These are phyloP conservation scores for Solanum lycopersicoides DNA, from an alignment of 257 asterid species.

Conservation along the genomic window DNA sequence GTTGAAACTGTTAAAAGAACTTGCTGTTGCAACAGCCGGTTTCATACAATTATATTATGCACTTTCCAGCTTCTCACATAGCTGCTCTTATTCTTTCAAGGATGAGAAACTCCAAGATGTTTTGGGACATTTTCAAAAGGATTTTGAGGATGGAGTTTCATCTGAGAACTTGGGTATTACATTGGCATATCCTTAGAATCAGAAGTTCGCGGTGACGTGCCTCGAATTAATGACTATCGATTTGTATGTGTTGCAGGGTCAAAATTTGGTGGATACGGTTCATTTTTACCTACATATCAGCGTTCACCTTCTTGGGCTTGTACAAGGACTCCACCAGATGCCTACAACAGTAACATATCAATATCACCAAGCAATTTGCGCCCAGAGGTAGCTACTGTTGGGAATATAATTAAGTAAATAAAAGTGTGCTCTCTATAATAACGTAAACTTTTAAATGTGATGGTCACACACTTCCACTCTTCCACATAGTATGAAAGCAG, in stretches of 20 bases:
- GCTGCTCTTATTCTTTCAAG: constrained; percentile 13
- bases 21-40: not conserved
- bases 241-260: not conserved
- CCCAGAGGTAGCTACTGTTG: not conserved
- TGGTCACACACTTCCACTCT: not conserved
- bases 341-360: not conserved
- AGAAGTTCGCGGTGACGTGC: not conserved
- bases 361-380: not conserved
- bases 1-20: not conserved
- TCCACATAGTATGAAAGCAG: not conserved
- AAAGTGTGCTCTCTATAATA: not conserved
- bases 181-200: constrained; percentile 11
- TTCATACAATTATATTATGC: not conserved
- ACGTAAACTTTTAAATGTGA: not conserved
- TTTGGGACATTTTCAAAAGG: constrained; percentile 66
- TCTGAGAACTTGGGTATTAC: constrained; percentile 56
- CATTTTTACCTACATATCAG: constrained; percentile 9
- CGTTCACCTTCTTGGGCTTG: constrained; percentile 2
- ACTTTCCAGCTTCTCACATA: not conserved
- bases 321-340: not conserved
- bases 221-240: not conserved
- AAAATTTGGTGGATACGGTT: constrained; percentile 12
- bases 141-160: constrained; percentile 70
- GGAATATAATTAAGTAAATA: not conserved
- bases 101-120: constrained; percentile 56